Evolutionary conservation across 192 early-diverging fungal genomes (phyloP).

Genomic region (Backusella tuberculispora): DNA sequence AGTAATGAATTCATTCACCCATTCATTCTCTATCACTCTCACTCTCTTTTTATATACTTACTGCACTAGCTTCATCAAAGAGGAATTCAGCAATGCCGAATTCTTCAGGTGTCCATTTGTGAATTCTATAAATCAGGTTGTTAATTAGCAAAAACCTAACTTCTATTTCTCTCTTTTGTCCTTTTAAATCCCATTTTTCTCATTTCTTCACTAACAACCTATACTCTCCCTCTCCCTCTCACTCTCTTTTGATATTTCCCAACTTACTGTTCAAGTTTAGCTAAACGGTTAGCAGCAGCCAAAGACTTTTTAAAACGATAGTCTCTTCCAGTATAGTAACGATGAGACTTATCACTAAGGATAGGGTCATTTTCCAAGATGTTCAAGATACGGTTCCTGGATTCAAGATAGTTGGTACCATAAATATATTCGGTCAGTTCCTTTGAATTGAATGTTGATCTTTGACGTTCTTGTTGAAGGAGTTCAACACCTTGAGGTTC

Average conservation of each 20-base stretch:
- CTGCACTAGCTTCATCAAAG: slow-evolving; percentile 65
- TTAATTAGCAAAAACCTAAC: neutral
- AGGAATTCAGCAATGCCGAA: slow-evolving; percentile 52
- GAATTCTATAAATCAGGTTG: slow-evolving; percentile 34
- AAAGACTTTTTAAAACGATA: slow-evolving; percentile 69
- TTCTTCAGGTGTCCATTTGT: slow-evolving; percentile 60
- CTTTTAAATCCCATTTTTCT: neutral
- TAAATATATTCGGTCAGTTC: slow-evolving; percentile 67
- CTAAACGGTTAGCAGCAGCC: slow-evolving; percentile 59
- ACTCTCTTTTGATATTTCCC: neutral
- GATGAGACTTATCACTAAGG: slow-evolving; percentile 63
- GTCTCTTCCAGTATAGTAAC: slow-evolving; percentile 69
- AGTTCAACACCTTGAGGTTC: slow-evolving; percentile 53
- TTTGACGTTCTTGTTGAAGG: slow-evolving; percentile 68
- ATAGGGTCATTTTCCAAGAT: slow-evolving; percentile 67
- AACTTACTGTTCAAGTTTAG: slow-evolving; percentile 59
- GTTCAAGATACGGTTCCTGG: slow-evolving; percentile 53
- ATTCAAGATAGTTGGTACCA: slow-evolving; percentile 59
- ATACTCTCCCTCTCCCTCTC: neutral
- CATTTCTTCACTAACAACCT: neutral
- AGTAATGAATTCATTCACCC: no score
- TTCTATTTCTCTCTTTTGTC: neutral
- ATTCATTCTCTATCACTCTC: neutral
- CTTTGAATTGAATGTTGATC: slow-evolving; percentile 63
- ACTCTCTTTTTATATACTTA: slow-evolving; percentile 19